Evolutionary conservation across 2,329 filamentous ascomycete genomes (phyloP).

Genomic region (Cordyceps pruinosa): DNA sequence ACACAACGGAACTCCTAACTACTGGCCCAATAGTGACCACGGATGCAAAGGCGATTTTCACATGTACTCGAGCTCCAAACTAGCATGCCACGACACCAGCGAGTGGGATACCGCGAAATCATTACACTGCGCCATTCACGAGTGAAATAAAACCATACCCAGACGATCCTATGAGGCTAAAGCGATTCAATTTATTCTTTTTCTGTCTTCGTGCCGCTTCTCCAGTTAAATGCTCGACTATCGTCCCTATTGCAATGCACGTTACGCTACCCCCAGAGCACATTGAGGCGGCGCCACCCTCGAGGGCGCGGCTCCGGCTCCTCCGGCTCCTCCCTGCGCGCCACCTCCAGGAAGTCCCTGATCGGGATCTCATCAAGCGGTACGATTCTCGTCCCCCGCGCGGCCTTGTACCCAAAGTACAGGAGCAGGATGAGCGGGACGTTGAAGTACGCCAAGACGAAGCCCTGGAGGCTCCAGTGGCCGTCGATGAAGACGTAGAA

Average conservation of each 20-base stretch:
- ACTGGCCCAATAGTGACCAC: neutral
- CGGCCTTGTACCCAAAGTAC: slow-evolving; percentile 55
- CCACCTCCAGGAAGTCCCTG: slow-evolving; percentile 15
- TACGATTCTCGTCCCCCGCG: slow-evolving; percentile 46
- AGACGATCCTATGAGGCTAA: neutral
- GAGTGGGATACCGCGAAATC: neutral
- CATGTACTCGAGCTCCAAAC: neutral
- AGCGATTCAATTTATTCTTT: neutral
- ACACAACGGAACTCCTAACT: neutral
- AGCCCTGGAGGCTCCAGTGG: slow-evolving; percentile 41
- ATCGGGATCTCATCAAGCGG: slow-evolving; percentile 41
- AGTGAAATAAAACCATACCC: neutral
- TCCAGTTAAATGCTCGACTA: too few species aligned
- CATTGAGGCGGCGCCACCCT: slow-evolving; percentile 17
- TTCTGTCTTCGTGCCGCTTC: neutral
- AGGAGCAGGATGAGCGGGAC: slow-evolving; percentile 47
- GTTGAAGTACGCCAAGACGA: slow-evolving; percentile 48
- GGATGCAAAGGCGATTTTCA: neutral
- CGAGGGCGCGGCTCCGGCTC: neutral
- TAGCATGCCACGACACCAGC: neutral
- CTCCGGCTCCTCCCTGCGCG: slow-evolving; percentile 13
- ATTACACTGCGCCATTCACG: neutral
- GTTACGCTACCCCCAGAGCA: slow-evolving; percentile 13
- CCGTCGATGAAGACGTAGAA: slow-evolving; percentile 49
- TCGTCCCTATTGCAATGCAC: neutral